phyloP scores from a whole-genome alignment of 2,329 filamentous ascomycete genomes.

The Talaromyces islandicus region DNA sequence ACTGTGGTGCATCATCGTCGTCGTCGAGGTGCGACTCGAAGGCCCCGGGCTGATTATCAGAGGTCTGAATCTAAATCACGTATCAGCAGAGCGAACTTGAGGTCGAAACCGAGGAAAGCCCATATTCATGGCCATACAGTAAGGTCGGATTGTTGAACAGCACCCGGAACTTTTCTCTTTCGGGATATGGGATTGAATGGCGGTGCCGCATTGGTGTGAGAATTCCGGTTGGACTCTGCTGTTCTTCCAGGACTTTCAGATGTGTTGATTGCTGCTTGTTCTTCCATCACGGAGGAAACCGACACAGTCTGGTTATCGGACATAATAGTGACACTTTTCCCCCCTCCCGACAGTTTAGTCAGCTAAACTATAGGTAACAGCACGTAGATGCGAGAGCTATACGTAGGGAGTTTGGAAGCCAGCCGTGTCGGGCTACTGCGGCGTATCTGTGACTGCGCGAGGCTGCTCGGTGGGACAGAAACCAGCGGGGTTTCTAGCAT shows the following conservation, averaged over 20 bases:
- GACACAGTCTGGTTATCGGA: background rate
- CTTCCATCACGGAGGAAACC: background rate
- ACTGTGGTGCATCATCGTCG: constrained; percentile 67
- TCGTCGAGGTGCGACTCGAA: constrained; percentile 52
- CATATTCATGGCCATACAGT: constrained; percentile 16
- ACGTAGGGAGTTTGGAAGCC: background rate
- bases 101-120: background rate
- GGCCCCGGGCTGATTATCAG: constrained; percentile 13
- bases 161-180: constrained; percentile 2
- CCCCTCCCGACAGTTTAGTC: background rate
- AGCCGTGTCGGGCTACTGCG: background rate
- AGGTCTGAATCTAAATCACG: constrained; percentile 25
- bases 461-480: background rate
- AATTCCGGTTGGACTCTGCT: background rate
- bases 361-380: background rate
- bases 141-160: constrained; percentile 17
- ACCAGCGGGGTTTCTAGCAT: background rate
- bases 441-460: background rate
- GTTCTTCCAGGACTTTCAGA: background rate
- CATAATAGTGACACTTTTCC: background rate
- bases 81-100: background rate
- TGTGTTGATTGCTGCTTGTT: background rate
- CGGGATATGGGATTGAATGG: background rate
- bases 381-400: background rate
- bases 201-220: background rate